A percentile compares a stretch with the other conserved stretches of the same genome.
phyloP scores from a whole-genome alignment of 371 early-diverging fungal species.

The Apophysomyces trapeziformis region DNA sequence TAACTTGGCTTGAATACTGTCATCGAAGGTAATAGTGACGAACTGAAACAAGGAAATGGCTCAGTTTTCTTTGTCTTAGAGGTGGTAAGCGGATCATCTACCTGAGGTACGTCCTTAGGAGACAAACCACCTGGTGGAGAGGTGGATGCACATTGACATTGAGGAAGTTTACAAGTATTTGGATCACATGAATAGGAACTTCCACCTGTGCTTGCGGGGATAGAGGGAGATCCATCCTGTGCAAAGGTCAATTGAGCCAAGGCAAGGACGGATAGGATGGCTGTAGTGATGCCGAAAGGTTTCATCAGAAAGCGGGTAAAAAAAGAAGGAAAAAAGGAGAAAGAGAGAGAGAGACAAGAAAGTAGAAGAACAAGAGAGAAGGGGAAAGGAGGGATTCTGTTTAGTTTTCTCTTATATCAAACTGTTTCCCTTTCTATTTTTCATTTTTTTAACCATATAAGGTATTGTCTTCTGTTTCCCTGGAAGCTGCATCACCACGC shows the following conservation, averaged over 20 bases:
- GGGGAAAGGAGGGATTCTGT: slow-evolving; percentile 12
- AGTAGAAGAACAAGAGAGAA: slow-evolving; percentile 12
- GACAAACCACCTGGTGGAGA: slow-evolving; percentile 62
- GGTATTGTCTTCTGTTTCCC: background rate
- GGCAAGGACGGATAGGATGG: slow-evolving; percentile 29
- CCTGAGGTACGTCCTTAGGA: slow-evolving; percentile 69
- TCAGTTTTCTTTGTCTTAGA: background rate
- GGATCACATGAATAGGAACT: slow-evolving; percentile 60
- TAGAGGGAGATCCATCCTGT: slow-evolving; percentile 39
- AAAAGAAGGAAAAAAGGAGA: slow-evolving; percentile 12
- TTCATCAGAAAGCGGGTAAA: slow-evolving; percentile 30
- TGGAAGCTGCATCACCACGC: slow-evolving; percentile 3
- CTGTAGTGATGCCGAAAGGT: slow-evolving; percentile 32
- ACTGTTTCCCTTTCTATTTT: no score
- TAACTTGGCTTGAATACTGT: slow-evolving; percentile 60
- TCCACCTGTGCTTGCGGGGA: slow-evolving; percentile 27
- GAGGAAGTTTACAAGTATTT: slow-evolving; percentile 66
- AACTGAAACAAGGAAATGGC: slow-evolving; percentile 38
- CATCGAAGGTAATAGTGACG: slow-evolving; percentile 71
- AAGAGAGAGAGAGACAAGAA: slow-evolving; percentile 17
- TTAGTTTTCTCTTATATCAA: slow-evolving; percentile 7
- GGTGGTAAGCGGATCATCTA: background rate
- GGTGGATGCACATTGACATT: slow-evolving; percentile 67
- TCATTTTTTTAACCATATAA: no score
- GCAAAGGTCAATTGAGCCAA: slow-evolving; percentile 25